Base-by-base conservation (phyloP, 257 asterid genomes). In the Rhazya stricta region DNA sequence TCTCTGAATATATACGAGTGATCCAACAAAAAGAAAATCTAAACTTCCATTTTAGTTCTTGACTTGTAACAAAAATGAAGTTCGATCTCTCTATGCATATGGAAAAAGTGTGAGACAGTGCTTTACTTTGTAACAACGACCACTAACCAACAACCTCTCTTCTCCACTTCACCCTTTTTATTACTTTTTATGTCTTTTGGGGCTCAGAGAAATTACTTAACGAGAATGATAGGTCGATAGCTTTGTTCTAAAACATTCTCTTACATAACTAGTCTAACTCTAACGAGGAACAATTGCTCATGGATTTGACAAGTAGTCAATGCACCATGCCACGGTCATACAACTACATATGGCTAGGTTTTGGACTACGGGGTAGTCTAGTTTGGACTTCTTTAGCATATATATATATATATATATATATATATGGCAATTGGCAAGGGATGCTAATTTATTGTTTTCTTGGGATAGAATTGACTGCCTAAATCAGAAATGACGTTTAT, bases 91-190 rank as follows among this genome's bases (percentile, higher is more conserved):
- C 39, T 32, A 27, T 60, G 42, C 34, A 32, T 32, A 2, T 18
- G 6, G 50, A n/a, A 32, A 11, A 37, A 7, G 19, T 23, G 72
- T 39, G 30, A 53, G 51, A 25, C 46, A 37, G 29, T 41, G 43
- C 70, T 45, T 61, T 50, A 74, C 18, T 16, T 53, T 51, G 42
- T 42, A 73, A 73, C 72, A 79, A 74, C 48, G 70, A 73, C 78
- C 63, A 67, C 61, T 73, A 67, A 73, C 78, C 71, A 79, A 74
- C 75, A 73, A 78, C 70, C 74, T 37, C 68, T 23, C 34, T 13
- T 32, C 18, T 43, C 43, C 57, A 65, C 27, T 54, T 18, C 51
- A 4, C 30, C 7, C 5, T 0, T 29, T 37, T 13, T 34, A 1
- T 37, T 7, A 39, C 42, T 39, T 27, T 32, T 21, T 19, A 7